These are phyloP conservation scores for Dictyophora rubrovolvata DNA, from an alignment of 768 basidiomycete genomes.

Conservation along the genomic window DNA sequence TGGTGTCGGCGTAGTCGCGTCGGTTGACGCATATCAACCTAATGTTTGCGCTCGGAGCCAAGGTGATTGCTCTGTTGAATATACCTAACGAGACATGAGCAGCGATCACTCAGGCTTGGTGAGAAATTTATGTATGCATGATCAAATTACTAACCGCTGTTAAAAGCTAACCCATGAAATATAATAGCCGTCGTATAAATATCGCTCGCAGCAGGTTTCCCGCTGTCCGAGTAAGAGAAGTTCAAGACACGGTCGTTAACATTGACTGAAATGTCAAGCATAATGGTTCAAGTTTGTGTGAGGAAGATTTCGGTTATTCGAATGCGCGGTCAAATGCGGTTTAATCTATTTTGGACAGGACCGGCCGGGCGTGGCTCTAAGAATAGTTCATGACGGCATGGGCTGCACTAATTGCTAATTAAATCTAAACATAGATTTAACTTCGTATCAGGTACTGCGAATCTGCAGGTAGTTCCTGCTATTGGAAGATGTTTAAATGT, in stretches of 20 bases:
- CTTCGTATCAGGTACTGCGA: too few relatives aligned
- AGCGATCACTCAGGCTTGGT: background rate
- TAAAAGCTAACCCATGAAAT: background rate
- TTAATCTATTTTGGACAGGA: too few relatives aligned
- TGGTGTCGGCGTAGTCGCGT: conserved; percentile 26
- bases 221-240: conserved; percentile 4
- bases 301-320: too few relatives aligned
- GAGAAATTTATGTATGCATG: too few relatives aligned
- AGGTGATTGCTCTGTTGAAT: background rate
- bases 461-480: too few relatives aligned
- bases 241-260: background rate
- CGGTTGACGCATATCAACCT: conserved; percentile 23
- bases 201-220: background rate
- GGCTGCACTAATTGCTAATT: too few relatives aligned
- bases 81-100: background rate
- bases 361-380: too few relatives aligned
- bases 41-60: conserved; percentile 8
- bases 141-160: conserved; percentile 2
- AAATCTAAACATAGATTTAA: too few relatives aligned
- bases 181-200: conserved; percentile 1
- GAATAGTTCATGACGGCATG: too few relatives aligned
- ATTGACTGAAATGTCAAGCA: background rate
- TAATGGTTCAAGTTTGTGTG: background rate
- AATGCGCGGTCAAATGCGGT: too few relatives aligned
- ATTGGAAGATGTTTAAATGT: too few relatives aligned